These are phyloP conservation scores for Lachnellula suecica DNA, from an alignment of 2,329 filamentous ascomycete genomes.

Conservation along the genomic window DNA sequence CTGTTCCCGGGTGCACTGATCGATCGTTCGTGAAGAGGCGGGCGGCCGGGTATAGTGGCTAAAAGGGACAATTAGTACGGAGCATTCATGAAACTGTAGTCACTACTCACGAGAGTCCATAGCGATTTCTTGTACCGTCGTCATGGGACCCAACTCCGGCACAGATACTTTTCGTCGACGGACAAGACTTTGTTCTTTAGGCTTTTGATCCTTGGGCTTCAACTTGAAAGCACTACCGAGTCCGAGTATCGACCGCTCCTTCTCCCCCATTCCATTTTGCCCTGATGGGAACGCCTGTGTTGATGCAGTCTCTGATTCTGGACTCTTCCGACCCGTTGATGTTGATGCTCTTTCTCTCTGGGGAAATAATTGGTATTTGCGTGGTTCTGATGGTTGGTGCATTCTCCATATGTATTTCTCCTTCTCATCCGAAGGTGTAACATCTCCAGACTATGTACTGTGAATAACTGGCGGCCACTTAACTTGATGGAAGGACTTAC, in stretches of 20 bases:
- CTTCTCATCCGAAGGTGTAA: constrained; percentile 26
- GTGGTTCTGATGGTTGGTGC: constrained; percentile 49
- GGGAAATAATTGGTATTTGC: constrained; percentile 64
- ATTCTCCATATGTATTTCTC: constrained; percentile 60
- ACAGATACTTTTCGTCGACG: constrained; percentile 64
- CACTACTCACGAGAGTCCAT: constrained; percentile 67
- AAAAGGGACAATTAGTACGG: constrained; percentile 6
- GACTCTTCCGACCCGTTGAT: constrained; percentile 42
- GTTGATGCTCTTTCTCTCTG: constrained; percentile 39
- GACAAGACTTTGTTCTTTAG: constrained; percentile 56
- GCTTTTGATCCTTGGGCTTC: constrained; percentile 58
- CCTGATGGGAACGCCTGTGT: constrained; percentile 37
- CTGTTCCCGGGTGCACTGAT: constrained; percentile 56
- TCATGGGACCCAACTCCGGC: constrained; percentile 66
- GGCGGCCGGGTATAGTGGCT: constrained; percentile 68
- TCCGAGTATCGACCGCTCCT: constrained; percentile 34
- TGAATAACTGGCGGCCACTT: constrained; percentile 9
- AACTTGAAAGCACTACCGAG: constrained; percentile 45
- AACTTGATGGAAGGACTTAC: constrained; percentile 19
- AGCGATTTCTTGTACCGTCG: constrained; percentile 63
- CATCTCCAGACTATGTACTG: constrained; percentile 22
- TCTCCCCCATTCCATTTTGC: constrained; percentile 33
- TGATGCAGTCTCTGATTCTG: constrained; percentile 46
- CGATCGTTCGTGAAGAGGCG: constrained; percentile 63
- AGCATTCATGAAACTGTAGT: background rate